Evolutionary conservation across 1,284 basidiomycete species (phyloP), one percentile per base, ranked within the genome.

Genomic region (Marasmius oreades): DNA sequence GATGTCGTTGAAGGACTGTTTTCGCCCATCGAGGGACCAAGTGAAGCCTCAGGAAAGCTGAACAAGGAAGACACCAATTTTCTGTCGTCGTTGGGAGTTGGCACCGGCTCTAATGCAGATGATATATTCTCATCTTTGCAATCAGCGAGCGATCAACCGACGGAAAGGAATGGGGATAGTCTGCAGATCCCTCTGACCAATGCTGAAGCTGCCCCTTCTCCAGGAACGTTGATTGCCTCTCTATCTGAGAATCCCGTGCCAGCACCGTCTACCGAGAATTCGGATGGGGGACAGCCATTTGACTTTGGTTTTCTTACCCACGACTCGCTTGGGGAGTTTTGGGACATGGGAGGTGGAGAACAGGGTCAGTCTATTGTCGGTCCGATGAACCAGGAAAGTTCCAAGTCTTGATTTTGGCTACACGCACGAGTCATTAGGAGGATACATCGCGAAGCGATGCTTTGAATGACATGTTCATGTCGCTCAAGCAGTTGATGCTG

Each of bases 1-100:
- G n/a, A 66, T 33, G 60, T 66, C 10, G 66, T 69, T 45, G 76
- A 78, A 46, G 73, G 70, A 34, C 69, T 84, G 5, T 84, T 84
- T 63, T 78, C 80, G 20, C 77, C 80, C 16, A 64, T 66, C 14
- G 60, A 62, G 24, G 66, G 63, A 11, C 59, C 65, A 3, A 61
- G 64, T 39, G 62, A 67, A 23, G 53, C 57, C 48, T 36, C 61
- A 45, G 53, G 56, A 51, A 53, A 58, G 22, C 59, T 62, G 31
- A 58, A 61, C 45, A 62, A 66, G 33, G 54, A 59, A 16, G 63
- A 66, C 51, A 60, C 64, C 4, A 57, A 55, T 44, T 69, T 72
- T 59, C 59, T 68, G 23, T 59, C 62, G 23, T 58, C 64, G 26
- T 59, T 67, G 4, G 55, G 58, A 36, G 56, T 59, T 12, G 58